phyloP scores from a whole-genome alignment of 305 asterid genomes.

The Nicotiana rustica region DNA sequence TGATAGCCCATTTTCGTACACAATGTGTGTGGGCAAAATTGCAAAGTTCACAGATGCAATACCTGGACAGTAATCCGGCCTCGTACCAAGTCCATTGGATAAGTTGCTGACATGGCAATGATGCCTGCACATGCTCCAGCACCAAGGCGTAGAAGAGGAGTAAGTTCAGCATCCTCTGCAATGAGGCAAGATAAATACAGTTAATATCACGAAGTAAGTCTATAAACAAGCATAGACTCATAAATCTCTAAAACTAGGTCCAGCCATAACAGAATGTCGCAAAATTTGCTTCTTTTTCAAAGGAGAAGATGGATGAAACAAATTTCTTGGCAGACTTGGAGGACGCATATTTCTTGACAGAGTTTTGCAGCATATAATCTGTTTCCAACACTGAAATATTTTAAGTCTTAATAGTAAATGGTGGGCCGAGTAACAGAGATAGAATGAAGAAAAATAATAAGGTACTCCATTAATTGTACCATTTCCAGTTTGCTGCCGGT shows the following conservation, averaged over 20 bases:
- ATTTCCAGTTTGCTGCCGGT: conserved; percentile 45
- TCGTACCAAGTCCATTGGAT: conserved; percentile 56
- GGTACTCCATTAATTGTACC: conserved; percentile 33
- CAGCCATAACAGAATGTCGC: neutral
- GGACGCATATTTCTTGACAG: neutral
- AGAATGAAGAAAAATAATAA: neutral
- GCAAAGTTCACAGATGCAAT: conserved; percentile 1
- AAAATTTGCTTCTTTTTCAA: neutral
- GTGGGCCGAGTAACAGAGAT: neutral
- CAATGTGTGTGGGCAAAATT: conserved; percentile 30
- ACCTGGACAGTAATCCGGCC: conserved; percentile 54
- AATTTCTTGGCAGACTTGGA: conserved; percentile 24
- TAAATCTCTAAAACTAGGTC: conserved; percentile 1
- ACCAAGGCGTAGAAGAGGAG: conserved; percentile 56
- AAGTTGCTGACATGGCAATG: conserved; percentile 56
- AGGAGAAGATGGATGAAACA: neutral
- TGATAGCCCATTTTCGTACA: conserved; percentile 1
- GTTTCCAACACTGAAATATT: neutral
- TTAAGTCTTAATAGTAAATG: neutral
- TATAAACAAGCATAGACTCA: neutral
- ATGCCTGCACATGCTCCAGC: conserved; percentile 61
- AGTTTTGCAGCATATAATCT: conserved; percentile 28
- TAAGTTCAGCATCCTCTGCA: conserved; percentile 53
- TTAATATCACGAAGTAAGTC: conserved; percentile 6
- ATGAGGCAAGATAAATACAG: conserved; percentile 10